Evolutionary conservation across 2,329 filamentous ascomycete species (phyloP), one percentile per base, ranked within the genome.

Genomic region (Trichoderma lentiforme): DNA sequence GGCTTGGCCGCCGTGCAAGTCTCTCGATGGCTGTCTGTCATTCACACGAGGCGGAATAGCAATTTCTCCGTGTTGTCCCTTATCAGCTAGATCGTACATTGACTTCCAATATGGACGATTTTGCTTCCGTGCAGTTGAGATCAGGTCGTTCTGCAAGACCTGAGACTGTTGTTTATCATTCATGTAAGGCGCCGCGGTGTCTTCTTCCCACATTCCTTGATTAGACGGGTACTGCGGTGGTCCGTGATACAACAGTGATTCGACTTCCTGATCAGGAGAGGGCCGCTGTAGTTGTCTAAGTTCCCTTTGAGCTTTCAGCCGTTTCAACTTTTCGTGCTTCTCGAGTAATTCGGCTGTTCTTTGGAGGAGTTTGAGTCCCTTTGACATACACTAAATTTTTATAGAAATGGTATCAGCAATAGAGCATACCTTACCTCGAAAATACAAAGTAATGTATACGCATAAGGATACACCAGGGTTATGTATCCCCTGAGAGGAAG

Each of bases 251-350:
- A 34, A 5, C 11, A 34, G 32, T 34, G 32, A 12, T 12, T 34
- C 32, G 9, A 34, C n/a, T n/a, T n/a, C n/a, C n/a, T 26, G 9
- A 14, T 51, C n/a, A 9, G 36, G 36, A 2, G 15, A 9, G 15
- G 1, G 2, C 1, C 0, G 9, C 1, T 21, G 43, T 6, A 21
- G n/a, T 0, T 12, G 47, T 53, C n/a, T 24, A 0, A 24, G n/a
- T 3, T 53, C 47, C 5, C 47, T 53, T 24, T 53, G 47, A 14
- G 2, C 9, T 14, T 53, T 53, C 5, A 53, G 11, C 3, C 1
- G 11, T 14, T 21, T 21, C 21, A 53, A 24, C 47, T 53, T 53
- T 53, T 21, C n/a, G 21, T 21, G 47, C 11, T 24, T 53, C 47
- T 53, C 47, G 11, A 24, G 11, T 6, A 53, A 0, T 6, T 24